Conservation (phyloP, 2,329 filamentous ascomycete genomes). For the Botrytis pseudocinerea region DNA sequence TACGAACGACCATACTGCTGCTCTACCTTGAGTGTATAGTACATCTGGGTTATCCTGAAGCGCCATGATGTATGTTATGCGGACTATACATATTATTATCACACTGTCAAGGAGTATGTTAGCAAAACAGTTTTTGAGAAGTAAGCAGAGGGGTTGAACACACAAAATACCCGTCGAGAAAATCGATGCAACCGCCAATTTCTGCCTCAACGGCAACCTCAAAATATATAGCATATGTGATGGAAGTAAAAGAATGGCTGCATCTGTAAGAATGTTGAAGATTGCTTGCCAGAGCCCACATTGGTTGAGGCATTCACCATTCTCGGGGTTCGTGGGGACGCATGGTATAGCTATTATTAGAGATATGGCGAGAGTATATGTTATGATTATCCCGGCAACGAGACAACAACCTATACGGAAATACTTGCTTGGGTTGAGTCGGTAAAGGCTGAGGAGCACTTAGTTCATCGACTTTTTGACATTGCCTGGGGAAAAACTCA, state of each 20-base stretch:
- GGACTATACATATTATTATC: conserved; percentile 3
- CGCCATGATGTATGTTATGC: conserved; percentile 6
- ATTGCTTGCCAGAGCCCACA: conserved; percentile 7
- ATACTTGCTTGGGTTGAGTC: background rate
- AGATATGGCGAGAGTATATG: background rate
- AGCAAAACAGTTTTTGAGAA: background rate
- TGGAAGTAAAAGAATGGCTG: background rate
- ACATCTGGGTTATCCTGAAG: background rate
- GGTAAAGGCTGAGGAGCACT: background rate
- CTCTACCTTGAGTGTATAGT: conserved; percentile 7
- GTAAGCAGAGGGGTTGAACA: background rate
- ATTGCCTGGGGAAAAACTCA: background rate
- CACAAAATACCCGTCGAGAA: conserved; percentile 1
- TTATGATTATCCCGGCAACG: background rate
- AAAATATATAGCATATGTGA: background rate
- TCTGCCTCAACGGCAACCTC: background rate
- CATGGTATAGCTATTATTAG: conserved; percentile 5
- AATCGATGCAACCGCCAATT: background rate
- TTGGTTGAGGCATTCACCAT: background rate
- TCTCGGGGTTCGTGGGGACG: background rate
- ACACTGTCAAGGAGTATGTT: background rate
- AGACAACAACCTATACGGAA: background rate
- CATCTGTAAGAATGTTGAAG: conserved; percentile 3
- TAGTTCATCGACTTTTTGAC: background rate
- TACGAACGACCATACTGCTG: conserved; percentile 9